Conservation (phyloP, 176 grass and related monocot genomes). For the Triticum turgidum region DNA sequence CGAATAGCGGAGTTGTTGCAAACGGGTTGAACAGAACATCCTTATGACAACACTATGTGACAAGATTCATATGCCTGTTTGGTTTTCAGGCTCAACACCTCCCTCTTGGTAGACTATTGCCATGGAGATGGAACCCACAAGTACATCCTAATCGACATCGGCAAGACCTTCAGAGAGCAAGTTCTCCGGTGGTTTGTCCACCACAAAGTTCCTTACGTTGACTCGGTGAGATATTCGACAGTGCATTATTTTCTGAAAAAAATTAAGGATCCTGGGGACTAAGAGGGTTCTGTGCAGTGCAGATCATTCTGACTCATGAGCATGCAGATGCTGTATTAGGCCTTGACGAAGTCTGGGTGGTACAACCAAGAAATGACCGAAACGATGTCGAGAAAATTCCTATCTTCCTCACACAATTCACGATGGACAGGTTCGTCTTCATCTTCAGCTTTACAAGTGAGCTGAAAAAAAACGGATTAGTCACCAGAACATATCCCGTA, state of each 20-base stretch:
- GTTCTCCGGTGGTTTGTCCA: slow-evolving; percentile 79
- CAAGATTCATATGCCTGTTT: neutral
- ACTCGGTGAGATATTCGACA: slow-evolving; percentile 50
- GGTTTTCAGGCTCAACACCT: slow-evolving; percentile 70
- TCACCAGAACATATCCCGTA: neutral
- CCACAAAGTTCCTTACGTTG: slow-evolving; percentile 60
- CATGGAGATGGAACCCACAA: slow-evolving; percentile 45
- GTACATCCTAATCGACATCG: slow-evolving; percentile 73
- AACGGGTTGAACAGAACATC: too few relatives aligned
- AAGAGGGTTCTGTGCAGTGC: neutral
- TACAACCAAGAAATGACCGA: slow-evolving; percentile 41
- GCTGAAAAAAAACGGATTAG: neutral
- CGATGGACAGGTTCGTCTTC: slow-evolving; percentile 66
- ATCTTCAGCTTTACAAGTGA: neutral
- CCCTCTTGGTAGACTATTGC: slow-evolving; percentile 82
- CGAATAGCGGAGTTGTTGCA: too few relatives aligned
- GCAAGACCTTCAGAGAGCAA: slow-evolving; percentile 86
- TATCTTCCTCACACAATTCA: slow-evolving; percentile 78
- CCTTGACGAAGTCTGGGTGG: slow-evolving; percentile 70
- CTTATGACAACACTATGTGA: neutral
- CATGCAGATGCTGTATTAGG: slow-evolving; percentile 86
- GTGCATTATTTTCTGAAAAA: neutral
- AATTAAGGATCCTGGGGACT: neutral
- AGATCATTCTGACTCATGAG: slow-evolving; percentile 97
- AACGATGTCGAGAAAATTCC: slow-evolving; percentile 51